phyloP scores from a whole-genome alignment of 176 grass and related monocot genomes.

The Neostapfia colusana region DNA sequence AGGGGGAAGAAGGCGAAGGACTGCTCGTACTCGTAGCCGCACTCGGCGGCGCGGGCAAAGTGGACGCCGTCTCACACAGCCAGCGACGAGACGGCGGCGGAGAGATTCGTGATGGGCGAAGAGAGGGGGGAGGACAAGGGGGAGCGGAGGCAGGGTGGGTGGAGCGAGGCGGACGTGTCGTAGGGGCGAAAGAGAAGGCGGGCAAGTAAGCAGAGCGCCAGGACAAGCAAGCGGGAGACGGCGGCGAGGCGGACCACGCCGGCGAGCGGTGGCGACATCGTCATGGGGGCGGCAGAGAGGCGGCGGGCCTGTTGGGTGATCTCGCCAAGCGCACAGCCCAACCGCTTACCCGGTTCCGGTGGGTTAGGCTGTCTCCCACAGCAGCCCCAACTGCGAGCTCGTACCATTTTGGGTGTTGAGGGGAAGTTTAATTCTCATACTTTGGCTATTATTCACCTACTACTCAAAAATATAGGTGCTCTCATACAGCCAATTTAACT shows the following conservation, averaged over 20 bases:
- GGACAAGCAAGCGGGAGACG: conserved; percentile 58
- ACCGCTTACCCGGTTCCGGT: no score
- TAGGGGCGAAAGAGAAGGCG: conserved; percentile 77
- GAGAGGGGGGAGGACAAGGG: not conserved
- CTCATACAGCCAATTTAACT: no score
- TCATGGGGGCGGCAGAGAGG: not conserved
- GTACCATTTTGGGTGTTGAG: no score
- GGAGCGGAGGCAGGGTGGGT: conserved; percentile 62
- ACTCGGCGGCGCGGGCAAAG: conserved; percentile 75
- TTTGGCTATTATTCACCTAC: no score
- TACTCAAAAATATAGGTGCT: no score
- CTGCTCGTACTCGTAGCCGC: conserved; percentile 98
- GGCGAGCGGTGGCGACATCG: not conserved
- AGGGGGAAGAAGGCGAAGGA: conserved; percentile 84
- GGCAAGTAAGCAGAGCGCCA: conserved; percentile 54
- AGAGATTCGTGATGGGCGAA: not conserved
- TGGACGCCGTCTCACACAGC: conserved; percentile 90
- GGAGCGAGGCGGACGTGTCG: conserved; percentile 81
- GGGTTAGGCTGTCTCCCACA: no score
- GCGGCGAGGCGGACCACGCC: conserved; percentile 46
- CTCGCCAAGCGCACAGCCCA: no score
- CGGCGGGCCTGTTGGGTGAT: no score
- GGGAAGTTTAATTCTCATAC: no score
- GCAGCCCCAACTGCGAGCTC: no score
- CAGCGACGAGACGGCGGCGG: conserved; percentile 53